Conservation (phyloP, 2,329 filamentous ascomycete genomes). For the Bipolaris bicolor region DNA sequence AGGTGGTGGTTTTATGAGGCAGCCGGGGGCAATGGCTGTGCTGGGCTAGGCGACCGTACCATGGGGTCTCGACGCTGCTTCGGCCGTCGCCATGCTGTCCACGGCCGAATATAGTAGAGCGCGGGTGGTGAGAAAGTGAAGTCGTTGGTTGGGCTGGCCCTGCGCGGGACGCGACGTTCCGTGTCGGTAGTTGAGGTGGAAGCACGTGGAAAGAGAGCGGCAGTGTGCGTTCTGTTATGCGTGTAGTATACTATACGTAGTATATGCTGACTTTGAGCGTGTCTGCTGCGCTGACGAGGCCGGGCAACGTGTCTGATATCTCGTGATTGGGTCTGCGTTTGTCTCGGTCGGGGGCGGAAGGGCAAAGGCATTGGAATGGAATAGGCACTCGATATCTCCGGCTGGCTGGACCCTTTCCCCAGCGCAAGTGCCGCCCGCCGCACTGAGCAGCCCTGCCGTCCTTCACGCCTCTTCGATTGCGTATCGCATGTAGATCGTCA, state of each 20-base stretch:
- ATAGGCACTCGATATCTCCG: slow-evolving; percentile 11
- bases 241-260: background rate
- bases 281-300: background rate
- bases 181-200: slow-evolving; percentile 1
- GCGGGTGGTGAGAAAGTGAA: slow-evolving; percentile 6
- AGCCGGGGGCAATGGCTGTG: slow-evolving; percentile 29
- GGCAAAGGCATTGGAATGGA: background rate
- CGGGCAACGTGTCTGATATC: slow-evolving; percentile 4
- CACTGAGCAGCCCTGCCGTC: slow-evolving; percentile 4
- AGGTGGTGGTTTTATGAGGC: background rate
- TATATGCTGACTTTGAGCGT: too few species aligned
- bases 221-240: background rate
- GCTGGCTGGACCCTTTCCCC: slow-evolving; percentile 25
- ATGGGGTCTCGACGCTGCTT: slow-evolving; percentile 52
- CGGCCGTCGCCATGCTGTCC: slow-evolving; percentile 52
- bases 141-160: slow-evolving; percentile 4
- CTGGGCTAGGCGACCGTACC: slow-evolving; percentile 45
- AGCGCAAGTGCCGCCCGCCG: slow-evolving; percentile 13
- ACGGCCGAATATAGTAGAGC: slow-evolving; percentile 18
- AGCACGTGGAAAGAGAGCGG: background rate
- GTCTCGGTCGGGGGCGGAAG: background rate
- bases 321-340: background rate
- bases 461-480: slow-evolving; percentile 13
- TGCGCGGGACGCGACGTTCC: slow-evolving; percentile 13
- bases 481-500: slow-evolving; percentile 14